These are phyloP conservation scores for Mycena floridula DNA, from an alignment of 768 basidiomycete species.

Conservation along the genomic window DNA sequence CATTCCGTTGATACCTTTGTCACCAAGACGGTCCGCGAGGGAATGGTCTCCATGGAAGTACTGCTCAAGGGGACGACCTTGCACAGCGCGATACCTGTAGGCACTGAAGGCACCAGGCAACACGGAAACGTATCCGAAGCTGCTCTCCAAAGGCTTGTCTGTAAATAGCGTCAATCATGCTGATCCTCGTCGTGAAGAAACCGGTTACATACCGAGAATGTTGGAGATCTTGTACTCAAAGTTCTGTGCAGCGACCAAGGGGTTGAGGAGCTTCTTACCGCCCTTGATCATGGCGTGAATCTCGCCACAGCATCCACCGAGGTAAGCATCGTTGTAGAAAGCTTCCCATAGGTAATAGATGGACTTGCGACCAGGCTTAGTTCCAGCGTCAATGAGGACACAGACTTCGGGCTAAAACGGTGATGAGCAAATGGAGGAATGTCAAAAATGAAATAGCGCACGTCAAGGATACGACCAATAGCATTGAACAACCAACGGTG, in stretches of 20 bases:
- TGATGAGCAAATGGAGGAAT: not conserved
- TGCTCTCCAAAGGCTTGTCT: slow-evolving; percentile 72
- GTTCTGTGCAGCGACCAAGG: slow-evolving; percentile 68
- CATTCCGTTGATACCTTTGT: slow-evolving; percentile 73
- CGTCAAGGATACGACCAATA: slow-evolving; percentile 50
- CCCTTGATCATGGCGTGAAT: slow-evolving; percentile 73
- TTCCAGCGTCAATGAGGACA: slow-evolving; percentile 67
- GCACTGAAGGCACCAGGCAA: slow-evolving; percentile 75
- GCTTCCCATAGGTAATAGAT: slow-evolving; percentile 72
- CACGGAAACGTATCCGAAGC: slow-evolving; percentile 71
- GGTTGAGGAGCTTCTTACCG: slow-evolving; percentile 64
- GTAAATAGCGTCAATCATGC: no score
- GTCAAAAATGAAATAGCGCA: slow-evolving; percentile 21
- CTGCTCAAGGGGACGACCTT: slow-evolving; percentile 55
- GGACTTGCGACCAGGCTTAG: slow-evolving; percentile 69
- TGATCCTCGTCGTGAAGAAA: not conserved
- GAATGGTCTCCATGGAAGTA: slow-evolving; percentile 56
- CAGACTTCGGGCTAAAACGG: slow-evolving; percentile 53
- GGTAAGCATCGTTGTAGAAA: slow-evolving; percentile 45
- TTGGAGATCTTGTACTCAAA: slow-evolving; percentile 80
- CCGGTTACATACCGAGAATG: slow-evolving; percentile 42
- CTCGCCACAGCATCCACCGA: slow-evolving; percentile 65
- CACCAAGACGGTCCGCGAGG: slow-evolving; percentile 62
- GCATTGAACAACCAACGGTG: slow-evolving; percentile 72
- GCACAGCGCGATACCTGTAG: slow-evolving; percentile 63